A percentile compares a stretch with the other conserved stretches of the same genome.
These are phyloP conservation scores for Medicago ruthenica DNA, from an alignment of 306 rosid genomes.

Conservation along the genomic window DNA sequence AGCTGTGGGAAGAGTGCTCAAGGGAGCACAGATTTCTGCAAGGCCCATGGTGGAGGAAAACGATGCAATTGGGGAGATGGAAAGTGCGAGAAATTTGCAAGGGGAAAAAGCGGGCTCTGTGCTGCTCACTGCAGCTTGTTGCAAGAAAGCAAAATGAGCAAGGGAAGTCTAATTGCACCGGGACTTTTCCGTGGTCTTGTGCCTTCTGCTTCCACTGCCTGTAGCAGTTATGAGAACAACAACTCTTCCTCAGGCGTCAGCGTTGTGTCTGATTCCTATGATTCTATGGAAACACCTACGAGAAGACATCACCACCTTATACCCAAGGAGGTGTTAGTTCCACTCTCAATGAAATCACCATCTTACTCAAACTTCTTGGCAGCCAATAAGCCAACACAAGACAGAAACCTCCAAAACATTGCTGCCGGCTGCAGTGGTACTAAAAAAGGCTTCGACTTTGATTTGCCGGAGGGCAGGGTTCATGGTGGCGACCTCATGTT, in stretches of 20 bases:
- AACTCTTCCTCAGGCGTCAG: conserved; percentile 72
- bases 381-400: conserved; percentile 56
- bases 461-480: conserved; percentile 83
- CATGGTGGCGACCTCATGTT: conserved; percentile 91
- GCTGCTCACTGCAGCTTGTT: conserved; percentile 88
- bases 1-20: conserved; percentile 96
- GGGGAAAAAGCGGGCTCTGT: conserved; percentile 96
- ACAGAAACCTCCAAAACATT: conserved; percentile 39
- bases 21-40: conserved; percentile 98
- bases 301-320: conserved; percentile 59
- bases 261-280: conserved; percentile 65
- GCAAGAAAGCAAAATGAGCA: conserved; percentile 63
- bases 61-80: conserved; percentile 93
- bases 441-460: conserved; percentile 52
- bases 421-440: conserved; percentile 43
- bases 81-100: conserved; percentile 89
- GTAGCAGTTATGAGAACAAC: conserved; percentile 72
- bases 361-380: conserved; percentile 54
- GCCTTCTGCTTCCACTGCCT: conserved; percentile 63
- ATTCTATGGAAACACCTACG: conserved; percentile 62
- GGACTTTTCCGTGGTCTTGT: conserved; percentile 91
- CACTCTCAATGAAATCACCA: conserved; percentile 73
- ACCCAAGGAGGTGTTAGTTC: conserved; percentile 88
- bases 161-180: conserved; percentile 77
- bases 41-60: conserved; percentile 99